phyloP scores from a whole-genome alignment of 208 protist genomes.

The Leptomonas pyrrhocoris region DNA sequence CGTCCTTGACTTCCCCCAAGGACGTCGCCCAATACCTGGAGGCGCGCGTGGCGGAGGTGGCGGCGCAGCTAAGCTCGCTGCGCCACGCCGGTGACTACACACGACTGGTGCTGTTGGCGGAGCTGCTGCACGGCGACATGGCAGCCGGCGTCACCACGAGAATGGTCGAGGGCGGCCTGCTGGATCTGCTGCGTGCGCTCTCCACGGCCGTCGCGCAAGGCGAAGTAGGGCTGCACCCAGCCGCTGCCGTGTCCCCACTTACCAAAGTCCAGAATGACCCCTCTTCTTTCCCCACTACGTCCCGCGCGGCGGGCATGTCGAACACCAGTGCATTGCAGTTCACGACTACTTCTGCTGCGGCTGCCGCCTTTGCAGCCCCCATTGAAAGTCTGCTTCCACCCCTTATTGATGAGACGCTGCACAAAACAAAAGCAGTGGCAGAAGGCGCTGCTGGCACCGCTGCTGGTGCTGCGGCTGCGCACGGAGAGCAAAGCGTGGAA shows the following conservation, averaged over 20 bases:
- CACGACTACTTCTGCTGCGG: background rate
- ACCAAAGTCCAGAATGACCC: too few species aligned
- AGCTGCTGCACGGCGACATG: slow-evolving; percentile 57
- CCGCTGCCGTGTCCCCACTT: background rate
- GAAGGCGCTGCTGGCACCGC: background rate
- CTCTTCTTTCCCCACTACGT: too few species aligned
- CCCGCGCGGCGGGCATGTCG: too few species aligned
- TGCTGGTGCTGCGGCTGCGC: too few species aligned
- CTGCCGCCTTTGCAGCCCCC: background rate
- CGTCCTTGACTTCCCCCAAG: background rate
- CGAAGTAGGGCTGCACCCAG: background rate
- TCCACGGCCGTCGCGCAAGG: slow-evolving; percentile 19
- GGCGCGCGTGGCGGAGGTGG: slow-evolving; percentile 19
- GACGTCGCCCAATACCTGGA: slow-evolving; percentile 27
- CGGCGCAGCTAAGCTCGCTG: slow-evolving; percentile 21
- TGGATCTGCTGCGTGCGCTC: slow-evolving; percentile 16
- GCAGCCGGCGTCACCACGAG: slow-evolving; percentile 60
- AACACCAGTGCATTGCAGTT: too few species aligned
- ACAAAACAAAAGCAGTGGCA: background rate
- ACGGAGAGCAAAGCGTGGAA: slow-evolving; percentile 11
- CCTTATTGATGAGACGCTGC: slow-evolving; percentile 26
- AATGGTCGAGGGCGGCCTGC: slow-evolving; percentile 68
- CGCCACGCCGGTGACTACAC: slow-evolving; percentile 35
- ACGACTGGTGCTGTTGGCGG: slow-evolving; percentile 51
- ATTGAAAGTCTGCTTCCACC: slow-evolving; percentile 34